Base-by-base conservation (phyloP, 2,329 filamentous ascomycete genomes). In the Colletotrichum endophyticum region DNA sequence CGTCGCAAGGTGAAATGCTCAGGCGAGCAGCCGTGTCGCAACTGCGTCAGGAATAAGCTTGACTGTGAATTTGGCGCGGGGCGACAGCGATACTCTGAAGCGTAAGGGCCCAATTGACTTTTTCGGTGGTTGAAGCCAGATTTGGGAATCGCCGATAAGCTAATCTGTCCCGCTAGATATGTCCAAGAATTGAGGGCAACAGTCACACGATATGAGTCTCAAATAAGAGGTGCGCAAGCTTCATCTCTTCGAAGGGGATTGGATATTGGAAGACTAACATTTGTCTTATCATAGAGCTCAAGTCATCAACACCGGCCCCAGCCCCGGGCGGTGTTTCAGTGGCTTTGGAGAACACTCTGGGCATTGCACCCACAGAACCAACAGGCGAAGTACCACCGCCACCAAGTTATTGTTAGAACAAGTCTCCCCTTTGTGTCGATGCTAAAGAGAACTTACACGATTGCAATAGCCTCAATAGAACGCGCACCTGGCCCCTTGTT, bases 1-100 rank as follows among this genome's bases (percentile, higher is more conserved):
- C 80, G 81, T 39, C 82, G 84, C 59, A 84, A 84, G 73, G 84
- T 84, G 66, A 84, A 84, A 70, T 84, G 83, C 12, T 84, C 81
- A 0, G 83, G 83, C 0, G 81, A 79, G 1, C 80, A 83, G 25
- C 83, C 83, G 1, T 84, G 83, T 59, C 81, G 81, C 11, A 83
- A 82, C 8, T 84, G 83, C 66, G 81, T 80, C 32, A 82, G 82
- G 70, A 82, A 83, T 32, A 82, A 82, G 49, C 70, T 84, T 6
- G 78, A 80, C 1, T 84, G 83, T 70, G 79, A 84, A 30, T 84
- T 84, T 78, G 82, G 84, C 57, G 75, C 66, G 25, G 72, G 72
- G 28, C 64, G 77, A n/a, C 73, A 77, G 66, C 73, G 62, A 61
- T 78, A 67, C 59, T 76, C 77, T 3, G 75, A 77, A 73, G 69